Evolutionary conservation across 1,284 basidiomycete genomes (phyloP).

Genomic region (Rhodotorula glutinis): DNA sequence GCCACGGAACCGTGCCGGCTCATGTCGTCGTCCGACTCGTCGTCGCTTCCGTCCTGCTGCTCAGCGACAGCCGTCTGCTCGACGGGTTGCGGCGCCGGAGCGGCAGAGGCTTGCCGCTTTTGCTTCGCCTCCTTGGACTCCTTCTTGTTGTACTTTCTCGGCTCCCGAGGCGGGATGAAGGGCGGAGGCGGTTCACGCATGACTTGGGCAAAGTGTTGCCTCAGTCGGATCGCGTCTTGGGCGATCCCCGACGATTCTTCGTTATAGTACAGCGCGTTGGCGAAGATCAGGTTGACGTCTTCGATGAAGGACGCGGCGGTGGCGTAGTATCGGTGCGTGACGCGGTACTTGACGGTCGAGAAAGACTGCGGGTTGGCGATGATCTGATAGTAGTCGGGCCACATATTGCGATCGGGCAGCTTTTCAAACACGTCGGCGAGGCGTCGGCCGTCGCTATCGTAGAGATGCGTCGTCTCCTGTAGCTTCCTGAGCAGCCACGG

Average conservation of each 20-base stretch:
- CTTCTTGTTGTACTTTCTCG: slow-evolving; percentile 17
- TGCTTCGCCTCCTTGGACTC: not conserved
- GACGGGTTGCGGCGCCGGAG: not conserved
- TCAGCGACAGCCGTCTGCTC: not conserved
- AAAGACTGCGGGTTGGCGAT: slow-evolving; percentile 23
- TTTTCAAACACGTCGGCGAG: slow-evolving; percentile 40
- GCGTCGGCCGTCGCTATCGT: slow-evolving; percentile 33
- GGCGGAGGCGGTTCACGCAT: slow-evolving; percentile 42
- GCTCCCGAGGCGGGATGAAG: slow-evolving; percentile 28
- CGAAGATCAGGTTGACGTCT: slow-evolving; percentile 42
- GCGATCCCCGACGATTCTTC: slow-evolving; percentile 41
- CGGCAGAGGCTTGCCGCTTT: not conserved
- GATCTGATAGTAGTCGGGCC: slow-evolving; percentile 43
- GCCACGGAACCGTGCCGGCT: slow-evolving; percentile 3
- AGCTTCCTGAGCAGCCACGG: slow-evolving; percentile 40
- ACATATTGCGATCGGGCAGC: slow-evolving; percentile 38
- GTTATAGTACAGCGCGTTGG: slow-evolving; percentile 44
- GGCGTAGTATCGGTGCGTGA: slow-evolving; percentile 38
- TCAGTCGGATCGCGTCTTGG: slow-evolving; percentile 37
- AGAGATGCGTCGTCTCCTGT: slow-evolving; percentile 26
- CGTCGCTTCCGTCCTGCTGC: not conserved
- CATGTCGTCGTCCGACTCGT: not conserved
- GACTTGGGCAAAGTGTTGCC: slow-evolving; percentile 38
- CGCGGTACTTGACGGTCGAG: slow-evolving; percentile 27
- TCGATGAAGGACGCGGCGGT: slow-evolving; percentile 35